Evolutionary conservation across 345 rosid genomes (phyloP), one percentile per base, ranked within the genome.

Genomic region (Excoecaria agallocha): DNA sequence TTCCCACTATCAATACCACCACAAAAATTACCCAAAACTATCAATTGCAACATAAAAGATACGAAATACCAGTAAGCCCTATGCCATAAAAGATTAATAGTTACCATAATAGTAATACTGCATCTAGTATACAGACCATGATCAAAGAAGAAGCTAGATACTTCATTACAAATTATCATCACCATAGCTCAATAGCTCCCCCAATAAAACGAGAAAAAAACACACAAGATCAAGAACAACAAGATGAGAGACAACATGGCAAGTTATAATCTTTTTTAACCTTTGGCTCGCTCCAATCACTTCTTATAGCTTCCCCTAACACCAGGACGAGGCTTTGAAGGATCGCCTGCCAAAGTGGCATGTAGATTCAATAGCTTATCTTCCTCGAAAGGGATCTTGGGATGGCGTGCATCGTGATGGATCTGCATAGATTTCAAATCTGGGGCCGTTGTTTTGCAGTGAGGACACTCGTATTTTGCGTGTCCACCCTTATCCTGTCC

Each of bases 391-490:
- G 90, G 89, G 43, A 94, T 70, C 85, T 90, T 92, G 0, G 97
- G 95, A 66, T 94, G 97, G 71, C 87, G 89, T 10, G 98, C 86
- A 5, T 92, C 98, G 79, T 94, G 98, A 73, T 94, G 98, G 76
- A 90, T 92, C 89, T 92, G 89, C 97, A 94, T 94, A 11, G 97
- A 80, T 74, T 94, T 94, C 6, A 90, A 0, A 79, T 88, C 97
- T 0, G 97, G 99, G 8, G 80, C 96, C 0, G 93, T 93, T 37
- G 61, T 64, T 80, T 93, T 95, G 86, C 98, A 95, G 86, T 75
- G 94, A 12, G 97, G 99, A 68, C 97, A 95, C 87, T 93, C 99
- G 69, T 24, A 86, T 82, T 92, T 92, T 39, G 98, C 97, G 79
- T 94, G 98, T 1, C 97, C 97, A 0, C 98, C 98, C 77, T 94